Conservation (phyloP, 2,329 filamentous ascomycete genomes). For the Cephalotrichum gorgonifer region DNA sequence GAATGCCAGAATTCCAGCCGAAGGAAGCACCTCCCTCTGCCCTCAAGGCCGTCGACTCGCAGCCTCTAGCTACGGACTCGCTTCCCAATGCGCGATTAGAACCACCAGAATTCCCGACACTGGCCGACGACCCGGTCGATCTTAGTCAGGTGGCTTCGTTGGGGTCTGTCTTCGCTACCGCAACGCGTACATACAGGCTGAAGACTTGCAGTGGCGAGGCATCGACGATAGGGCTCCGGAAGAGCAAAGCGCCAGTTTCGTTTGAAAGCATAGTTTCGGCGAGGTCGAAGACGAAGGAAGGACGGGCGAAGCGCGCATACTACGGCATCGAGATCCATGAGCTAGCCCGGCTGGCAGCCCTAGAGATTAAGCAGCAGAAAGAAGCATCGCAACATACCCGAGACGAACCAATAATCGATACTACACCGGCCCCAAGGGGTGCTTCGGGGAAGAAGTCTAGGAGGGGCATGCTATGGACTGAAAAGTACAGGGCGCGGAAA, state of each 20-base stretch:
- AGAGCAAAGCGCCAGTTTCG: conserved; percentile 31
- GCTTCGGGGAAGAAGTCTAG: conserved; percentile 26
- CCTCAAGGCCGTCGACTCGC: not conserved
- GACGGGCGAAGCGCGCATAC: conserved; percentile 63
- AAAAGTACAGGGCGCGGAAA: conserved; percentile 87
- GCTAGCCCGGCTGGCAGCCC: conserved; percentile 61
- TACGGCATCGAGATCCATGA: conserved; percentile 90
- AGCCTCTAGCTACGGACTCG: not conserved
- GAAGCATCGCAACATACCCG: conserved; percentile 2
- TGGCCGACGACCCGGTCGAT: not conserved
- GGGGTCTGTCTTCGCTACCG: not conserved
- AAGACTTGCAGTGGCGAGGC: conserved; percentile 48
- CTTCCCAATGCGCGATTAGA: not conserved
- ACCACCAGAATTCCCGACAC: not conserved
- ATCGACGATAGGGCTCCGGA: conserved; percentile 45
- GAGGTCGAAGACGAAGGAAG: conserved; percentile 55
- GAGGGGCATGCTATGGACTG: conserved; percentile 72
- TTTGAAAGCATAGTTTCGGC: conserved; percentile 61
- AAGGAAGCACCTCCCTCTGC: not conserved
- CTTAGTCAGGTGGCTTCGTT: not conserved
- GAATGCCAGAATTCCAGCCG: not conserved
- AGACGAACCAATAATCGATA: not conserved
- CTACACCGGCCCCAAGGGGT: not conserved
- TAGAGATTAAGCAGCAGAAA: conserved; percentile 34
- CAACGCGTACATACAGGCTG: conserved; percentile 24